Conservation (phyloP, 2,329 filamentous ascomycete species). For the Trichoderma guizhouense region DNA sequence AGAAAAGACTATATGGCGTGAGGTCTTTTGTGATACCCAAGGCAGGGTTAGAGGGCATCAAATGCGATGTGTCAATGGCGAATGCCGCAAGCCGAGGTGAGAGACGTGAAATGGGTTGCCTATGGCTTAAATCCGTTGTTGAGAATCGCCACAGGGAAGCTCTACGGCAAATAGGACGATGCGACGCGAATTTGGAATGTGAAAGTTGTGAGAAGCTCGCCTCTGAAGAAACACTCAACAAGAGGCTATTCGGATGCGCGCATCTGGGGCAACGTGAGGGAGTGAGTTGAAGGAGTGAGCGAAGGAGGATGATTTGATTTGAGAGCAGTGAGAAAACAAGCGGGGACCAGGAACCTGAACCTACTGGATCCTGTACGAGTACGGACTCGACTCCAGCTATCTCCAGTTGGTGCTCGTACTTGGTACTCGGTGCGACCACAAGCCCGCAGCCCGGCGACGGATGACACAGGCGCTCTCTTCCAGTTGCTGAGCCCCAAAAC, state of each 20-base stretch:
- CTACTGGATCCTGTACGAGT: neutral
- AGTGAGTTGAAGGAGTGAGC: neutral
- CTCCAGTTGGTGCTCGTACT: neutral
- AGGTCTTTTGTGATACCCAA: neutral
- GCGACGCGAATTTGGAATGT: neutral
- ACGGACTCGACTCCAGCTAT: too few relatives aligned
- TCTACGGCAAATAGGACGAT: neutral
- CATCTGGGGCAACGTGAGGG: neutral
- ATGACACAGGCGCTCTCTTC: neutral
- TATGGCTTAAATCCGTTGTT: neutral
- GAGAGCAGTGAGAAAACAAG: neutral
- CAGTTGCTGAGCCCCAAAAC: conserved; percentile 13
- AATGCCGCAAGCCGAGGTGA: neutral
- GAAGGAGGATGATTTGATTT: neutral
- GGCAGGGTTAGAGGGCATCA: neutral
- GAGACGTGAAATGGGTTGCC: neutral
- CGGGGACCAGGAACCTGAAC: neutral
- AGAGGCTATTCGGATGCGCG: neutral
- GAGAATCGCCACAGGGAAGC: neutral
- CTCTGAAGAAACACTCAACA: neutral
- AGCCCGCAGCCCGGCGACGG: neutral
- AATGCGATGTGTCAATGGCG: neutral
- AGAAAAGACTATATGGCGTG: neutral
- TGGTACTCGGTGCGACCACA: neutral
- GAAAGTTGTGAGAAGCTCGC: neutral